Conservation (phyloP, 352 stramenopile species). For the Phytopythium cucurbitacearum region DNA sequence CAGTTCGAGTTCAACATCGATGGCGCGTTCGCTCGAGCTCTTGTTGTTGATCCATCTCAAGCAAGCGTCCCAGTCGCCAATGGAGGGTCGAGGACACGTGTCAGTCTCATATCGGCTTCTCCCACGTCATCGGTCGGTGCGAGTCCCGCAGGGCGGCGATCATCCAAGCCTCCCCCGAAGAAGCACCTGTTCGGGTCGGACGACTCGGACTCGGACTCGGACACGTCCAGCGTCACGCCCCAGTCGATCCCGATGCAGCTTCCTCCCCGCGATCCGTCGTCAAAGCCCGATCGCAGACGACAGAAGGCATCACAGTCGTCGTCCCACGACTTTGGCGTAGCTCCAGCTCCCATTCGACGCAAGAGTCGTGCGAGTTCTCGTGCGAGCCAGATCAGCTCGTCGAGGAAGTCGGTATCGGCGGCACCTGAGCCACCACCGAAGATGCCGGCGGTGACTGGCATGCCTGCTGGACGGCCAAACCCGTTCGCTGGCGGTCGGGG, state of each 20-base stretch:
- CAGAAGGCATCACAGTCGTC: slow-evolving; percentile 6
- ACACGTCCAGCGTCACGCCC: slow-evolving; percentile 28
- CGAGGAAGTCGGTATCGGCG: slow-evolving; percentile 5
- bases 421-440: slow-evolving; percentile 13
- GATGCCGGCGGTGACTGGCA: slow-evolving; percentile 25
- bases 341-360: slow-evolving; percentile 13
- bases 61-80: slow-evolving; percentile 8
- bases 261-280: background rate
- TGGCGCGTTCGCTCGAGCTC: slow-evolving; percentile 28
- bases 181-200: slow-evolving; percentile 43
- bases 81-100: slow-evolving; percentile 13
- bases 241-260: slow-evolving; percentile 9
- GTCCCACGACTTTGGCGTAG: slow-evolving; percentile 12
- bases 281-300: slow-evolving; percentile 1
- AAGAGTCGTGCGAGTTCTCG: slow-evolving; percentile 33
- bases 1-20: slow-evolving; percentile 61
- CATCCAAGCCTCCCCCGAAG: slow-evolving; percentile 15
- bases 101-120: slow-evolving; percentile 1
- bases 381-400: slow-evolving; percentile 18
- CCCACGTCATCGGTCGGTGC: slow-evolving; percentile 2
- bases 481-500: slow-evolving; percentile 61
- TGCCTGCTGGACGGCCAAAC: slow-evolving; percentile 59
- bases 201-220: slow-evolving; percentile 55
- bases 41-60: slow-evolving; percentile 9
- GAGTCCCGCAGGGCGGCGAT: slow-evolving; percentile 16